Percentiles rank a stretch among this genome's conserved stretches.
These are phyloP conservation scores for Polychaeton citri DNA, from an alignment of 2,329 filamentous ascomycete species.

Conservation along the genomic window DNA sequence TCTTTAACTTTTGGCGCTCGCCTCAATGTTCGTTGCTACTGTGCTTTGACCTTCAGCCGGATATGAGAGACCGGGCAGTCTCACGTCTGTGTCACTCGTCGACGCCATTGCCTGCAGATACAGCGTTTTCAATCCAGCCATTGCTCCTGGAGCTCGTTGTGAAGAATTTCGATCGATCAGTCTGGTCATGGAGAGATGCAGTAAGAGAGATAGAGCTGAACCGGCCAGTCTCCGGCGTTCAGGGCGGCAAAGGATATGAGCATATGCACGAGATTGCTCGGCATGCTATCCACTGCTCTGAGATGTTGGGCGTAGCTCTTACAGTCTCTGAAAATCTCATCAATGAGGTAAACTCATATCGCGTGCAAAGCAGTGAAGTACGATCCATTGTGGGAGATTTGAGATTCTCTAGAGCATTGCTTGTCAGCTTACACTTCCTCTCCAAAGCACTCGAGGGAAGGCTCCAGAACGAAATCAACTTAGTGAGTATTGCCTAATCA, in stretches of 20 bases:
- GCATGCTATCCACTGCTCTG: slow-evolving; percentile 11
- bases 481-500: slow-evolving; percentile 4
- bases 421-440: slow-evolving; percentile 9
- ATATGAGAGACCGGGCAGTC: background rate
- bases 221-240: slow-evolving; percentile 2
- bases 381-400: slow-evolving; percentile 1
- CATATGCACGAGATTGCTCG: slow-evolving; percentile 10
- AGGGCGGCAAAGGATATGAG: slow-evolving; percentile 3
- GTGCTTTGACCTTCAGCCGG: slow-evolving; percentile 3
- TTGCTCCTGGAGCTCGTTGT: slow-evolving; percentile 7
- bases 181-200: slow-evolving; percentile 8
- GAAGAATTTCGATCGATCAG: slow-evolving; percentile 5
- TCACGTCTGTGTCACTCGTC: background rate
- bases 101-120: background rate
- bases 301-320: slow-evolving; percentile 7
- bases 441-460: slow-evolving; percentile 10
- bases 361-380: background rate
- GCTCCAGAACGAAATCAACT: slow-evolving; percentile 13
- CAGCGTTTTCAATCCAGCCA: slow-evolving; percentile 6
- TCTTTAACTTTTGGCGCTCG: slow-evolving; percentile 3
- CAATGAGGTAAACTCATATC: slow-evolving; percentile 8
- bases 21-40: slow-evolving; percentile 1
- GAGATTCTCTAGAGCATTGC: slow-evolving; percentile 6
- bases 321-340: too few relatives aligned
- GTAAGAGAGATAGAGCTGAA: slow-evolving; percentile 7